Evolutionary conservation across 2,329 filamentous ascomycete species (phyloP), one percentile per base, ranked within the genome.

Genomic region (Clonostachys chloroleuca): DNA sequence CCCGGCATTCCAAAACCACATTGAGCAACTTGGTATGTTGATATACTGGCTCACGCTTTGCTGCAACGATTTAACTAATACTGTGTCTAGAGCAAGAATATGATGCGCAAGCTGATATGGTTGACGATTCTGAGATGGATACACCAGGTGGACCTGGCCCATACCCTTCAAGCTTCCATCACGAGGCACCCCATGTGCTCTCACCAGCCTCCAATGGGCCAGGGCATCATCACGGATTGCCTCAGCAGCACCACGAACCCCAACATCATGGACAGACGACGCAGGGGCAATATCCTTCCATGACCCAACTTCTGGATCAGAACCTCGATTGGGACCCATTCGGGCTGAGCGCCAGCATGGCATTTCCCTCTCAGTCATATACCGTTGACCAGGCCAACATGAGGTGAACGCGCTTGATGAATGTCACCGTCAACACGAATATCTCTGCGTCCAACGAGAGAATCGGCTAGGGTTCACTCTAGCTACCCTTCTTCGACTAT

Each of bases 321-420:
- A 89, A 91, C 69, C 74, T 95, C 43, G 92, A 96, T 62, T 89
- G 91, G 66, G 92, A 96, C 66, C 92, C 92, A 1, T 97, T 96
- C 59, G 92, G 92, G 12, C 75, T 96, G 45, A 92, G 88, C 49
- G 92, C 92, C 35, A 95, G 89, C 69, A 96, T 96, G 92, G 89
- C 92, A 54, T 96, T 96, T 59, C 91, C 91, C 12, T 30, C 86
- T 3, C 87, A 89, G 47, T 86, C 87, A 43, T 94, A 92, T 66
- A 81, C 83, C 45, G 90, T 89, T 62, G 82, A 86, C 52, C 81
- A 80, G 44, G 73, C 76, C 62, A 80, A 78, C 55, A 77, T 73
- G 64, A 62, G 69, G 52, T 73, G 24, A 30, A 30, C 24, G 8
- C 24, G 24, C 8, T 10, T 30, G 24, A 30, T 10, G 24, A 30